phyloP scores from a whole-genome alignment of 306 rosid genomes.

The Malus asiatica region DNA sequence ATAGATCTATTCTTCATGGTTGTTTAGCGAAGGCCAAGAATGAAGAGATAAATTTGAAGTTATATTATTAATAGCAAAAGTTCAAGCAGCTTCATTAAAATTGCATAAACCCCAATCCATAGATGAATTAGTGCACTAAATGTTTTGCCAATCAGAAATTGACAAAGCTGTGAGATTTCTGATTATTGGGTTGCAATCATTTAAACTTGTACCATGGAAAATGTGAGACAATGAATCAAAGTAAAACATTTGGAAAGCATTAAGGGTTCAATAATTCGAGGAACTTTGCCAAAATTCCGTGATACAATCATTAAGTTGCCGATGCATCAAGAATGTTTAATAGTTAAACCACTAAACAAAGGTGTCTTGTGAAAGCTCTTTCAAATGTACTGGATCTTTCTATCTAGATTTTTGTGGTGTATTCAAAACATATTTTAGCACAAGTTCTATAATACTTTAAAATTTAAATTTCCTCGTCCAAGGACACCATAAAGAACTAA shows the following conservation, averaged over 20 bases:
- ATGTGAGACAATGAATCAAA: neutral
- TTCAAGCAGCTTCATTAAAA: neutral
- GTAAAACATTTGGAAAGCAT: neutral
- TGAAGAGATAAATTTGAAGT: neutral
- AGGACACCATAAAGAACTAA: too few relatives aligned
- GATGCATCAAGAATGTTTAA: neutral
- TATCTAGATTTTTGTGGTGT: too few relatives aligned
- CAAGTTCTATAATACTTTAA: too few relatives aligned
- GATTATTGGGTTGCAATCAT: neutral
- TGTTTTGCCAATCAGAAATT: neutral
- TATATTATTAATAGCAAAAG: too few relatives aligned
- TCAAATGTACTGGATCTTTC: too few relatives aligned
- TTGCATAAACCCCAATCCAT: neutral
- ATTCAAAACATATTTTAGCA: too few relatives aligned
- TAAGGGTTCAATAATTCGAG: neutral
- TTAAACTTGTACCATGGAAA: neutral
- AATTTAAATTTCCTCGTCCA: too few relatives aligned
- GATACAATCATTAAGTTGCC: neutral
- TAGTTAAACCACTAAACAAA: too few relatives aligned
- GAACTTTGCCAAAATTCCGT: neutral
- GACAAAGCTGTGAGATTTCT: neutral
- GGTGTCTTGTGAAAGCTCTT: too few relatives aligned
- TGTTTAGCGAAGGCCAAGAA: neutral
- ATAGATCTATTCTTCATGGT: neutral
- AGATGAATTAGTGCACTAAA: neutral